Evolutionary conservation across 495 filamentous ascomycete genomes (phyloP).

Genomic region (Penicillium canariense): DNA sequence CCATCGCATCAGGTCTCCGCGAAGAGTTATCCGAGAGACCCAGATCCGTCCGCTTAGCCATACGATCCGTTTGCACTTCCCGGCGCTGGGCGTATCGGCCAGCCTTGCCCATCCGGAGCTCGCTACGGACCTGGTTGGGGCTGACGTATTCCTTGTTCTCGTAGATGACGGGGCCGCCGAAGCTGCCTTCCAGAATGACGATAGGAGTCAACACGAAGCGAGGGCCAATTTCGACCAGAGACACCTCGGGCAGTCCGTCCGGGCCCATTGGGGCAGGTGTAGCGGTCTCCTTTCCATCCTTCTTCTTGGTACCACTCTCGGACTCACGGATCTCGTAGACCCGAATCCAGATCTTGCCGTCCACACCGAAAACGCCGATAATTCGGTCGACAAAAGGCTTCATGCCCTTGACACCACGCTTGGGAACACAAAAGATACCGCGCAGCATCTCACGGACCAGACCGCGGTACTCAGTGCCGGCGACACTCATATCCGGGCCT

Average conservation of each 20-base stretch:
- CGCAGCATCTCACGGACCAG: conserved; percentile 70
- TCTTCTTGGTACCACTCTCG: conserved; percentile 50
- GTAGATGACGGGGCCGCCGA: conserved; percentile 95
- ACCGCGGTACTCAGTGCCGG: conserved; percentile 44
- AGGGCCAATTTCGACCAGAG: conserved; percentile 89
- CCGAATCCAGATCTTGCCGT: conserved; percentile 95
- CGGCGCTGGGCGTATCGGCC: conserved; percentile 67
- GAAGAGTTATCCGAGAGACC: conserved; percentile 67
- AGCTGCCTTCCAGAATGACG: conserved; percentile 90
- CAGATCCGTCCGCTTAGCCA: conserved; percentile 71
- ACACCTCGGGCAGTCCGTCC: conserved; percentile 62
- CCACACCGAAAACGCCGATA: conserved; percentile 86
- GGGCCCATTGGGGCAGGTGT: conserved; percentile 37
- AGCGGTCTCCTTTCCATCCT: conserved; percentile 32
- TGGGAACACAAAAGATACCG: conserved; percentile 92
- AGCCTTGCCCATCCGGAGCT: conserved; percentile 71
- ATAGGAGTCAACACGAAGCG: conserved; percentile 95
- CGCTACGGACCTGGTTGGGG: conserved; percentile 88
- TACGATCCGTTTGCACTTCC: conserved; percentile 68
- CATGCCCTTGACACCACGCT: conserved; percentile 71
- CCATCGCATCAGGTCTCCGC: conserved; percentile 66
- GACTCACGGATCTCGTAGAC: conserved; percentile 91
- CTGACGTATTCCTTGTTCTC: conserved; percentile 98
- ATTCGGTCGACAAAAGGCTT: conserved; percentile 98
- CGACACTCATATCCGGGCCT: conserved; percentile 41